A percentile compares a stretch with the other conserved stretches of the same genome.
phyloP scores from a whole-genome alignment of 768 basidiomycete genomes.

The Tylopilus vinaceipallidus region DNA sequence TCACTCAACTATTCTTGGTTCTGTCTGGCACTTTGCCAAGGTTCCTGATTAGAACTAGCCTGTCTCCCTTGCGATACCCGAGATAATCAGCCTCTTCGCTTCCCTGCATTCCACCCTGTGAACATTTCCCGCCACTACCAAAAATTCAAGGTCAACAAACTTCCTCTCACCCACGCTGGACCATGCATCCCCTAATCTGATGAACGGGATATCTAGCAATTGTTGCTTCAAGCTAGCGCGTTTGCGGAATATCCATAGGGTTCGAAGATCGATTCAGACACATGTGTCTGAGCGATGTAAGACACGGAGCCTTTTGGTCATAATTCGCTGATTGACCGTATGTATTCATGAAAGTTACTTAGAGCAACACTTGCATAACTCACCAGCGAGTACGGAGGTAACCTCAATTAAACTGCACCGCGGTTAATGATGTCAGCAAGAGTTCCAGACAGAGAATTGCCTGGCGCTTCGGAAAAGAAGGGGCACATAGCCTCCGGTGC shows the following conservation, averaged over 20 bases:
- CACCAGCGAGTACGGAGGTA: neutral
- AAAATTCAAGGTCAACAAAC: neutral
- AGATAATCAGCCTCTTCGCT: slow-evolving; percentile 4
- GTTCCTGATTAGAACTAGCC: slow-evolving; percentile 2
- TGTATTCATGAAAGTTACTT: no score
- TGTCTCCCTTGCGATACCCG: neutral
- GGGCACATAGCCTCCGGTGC: neutral
- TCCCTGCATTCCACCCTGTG: slow-evolving; percentile 2
- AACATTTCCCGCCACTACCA: neutral
- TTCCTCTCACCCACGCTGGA: neutral
- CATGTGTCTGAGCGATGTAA: neutral
- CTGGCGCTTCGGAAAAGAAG: neutral
- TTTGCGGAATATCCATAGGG: no score
- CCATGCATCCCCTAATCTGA: neutral
- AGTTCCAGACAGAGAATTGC: neutral
- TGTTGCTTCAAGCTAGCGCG: no score
- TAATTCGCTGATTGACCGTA: neutral
- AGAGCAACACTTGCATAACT: no score
- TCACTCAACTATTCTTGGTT: neutral
- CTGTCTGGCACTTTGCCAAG: neutral
- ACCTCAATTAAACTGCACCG: neutral
- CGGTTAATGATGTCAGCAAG: neutral
- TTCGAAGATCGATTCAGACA: neutral
- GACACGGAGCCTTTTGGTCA: neutral
- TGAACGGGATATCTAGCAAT: neutral